Evolutionary conservation across 169 alveolate genomes (phyloP), one percentile per base, ranked within the genome.

Genomic region (Cryptosporidium sp.): DNA sequence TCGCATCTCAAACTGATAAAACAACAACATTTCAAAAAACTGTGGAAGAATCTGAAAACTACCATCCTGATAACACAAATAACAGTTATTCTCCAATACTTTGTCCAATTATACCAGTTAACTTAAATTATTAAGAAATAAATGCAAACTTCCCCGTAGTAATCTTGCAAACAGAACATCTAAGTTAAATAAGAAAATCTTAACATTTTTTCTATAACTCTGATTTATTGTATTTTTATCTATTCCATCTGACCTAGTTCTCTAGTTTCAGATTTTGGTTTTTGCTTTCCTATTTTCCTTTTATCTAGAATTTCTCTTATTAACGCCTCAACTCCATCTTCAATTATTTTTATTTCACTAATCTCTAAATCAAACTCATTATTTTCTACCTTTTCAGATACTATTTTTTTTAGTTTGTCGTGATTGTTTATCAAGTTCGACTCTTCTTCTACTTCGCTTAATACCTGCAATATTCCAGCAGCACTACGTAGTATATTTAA

Each of bases 301-400:
- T 50, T 80, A n/a, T 80, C 75, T 18, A 80, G 26, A 3, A 80
- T 61, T n/a, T 67, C 89, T n/a, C 45, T 80, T 16, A 80, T 80
- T 41, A 80, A 26, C 12, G 41, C 65, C 31, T 80, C 89, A 10
- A 80, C 69, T 1, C 75, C 89, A 2, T 62, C 75, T n/a, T 80
- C 74, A 39, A 80, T 26, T 45, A 39, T 29, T 29, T 41, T 80
- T 26, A 62, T 65, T 80, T 80, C 89, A 10, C 16, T 52, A 14
- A 7, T 16, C 5, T 80, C 75, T 29, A 80, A 26, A 39, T 80
- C 55, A 16, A 62, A 62, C n/a, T 62, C 89, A 14, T 41, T 61
- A 29, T 80, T 21, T 26, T 43, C 68, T 7, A 62, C 29, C 5
- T 39, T 35, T 31, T 80, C 69, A 41, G 39, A 41, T 7, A 80